Evolutionary conservation across 352 stramenopile genomes (phyloP).

Genomic region (Blastocystis sp.): DNA sequence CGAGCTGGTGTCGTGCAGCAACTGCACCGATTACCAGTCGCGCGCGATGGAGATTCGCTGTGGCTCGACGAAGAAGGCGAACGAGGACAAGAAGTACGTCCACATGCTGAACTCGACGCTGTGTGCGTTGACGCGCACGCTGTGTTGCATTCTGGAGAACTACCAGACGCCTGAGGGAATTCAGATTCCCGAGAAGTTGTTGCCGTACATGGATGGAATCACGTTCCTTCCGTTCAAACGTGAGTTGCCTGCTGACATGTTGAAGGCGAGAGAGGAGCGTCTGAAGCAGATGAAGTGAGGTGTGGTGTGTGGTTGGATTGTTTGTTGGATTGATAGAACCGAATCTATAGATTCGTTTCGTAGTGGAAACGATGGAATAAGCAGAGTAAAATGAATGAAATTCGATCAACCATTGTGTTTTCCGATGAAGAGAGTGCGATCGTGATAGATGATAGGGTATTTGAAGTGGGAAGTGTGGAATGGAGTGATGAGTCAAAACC

Average conservation of each 20-base stretch:
- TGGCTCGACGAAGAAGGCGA: constrained; percentile 76
- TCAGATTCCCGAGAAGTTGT: constrained; percentile 86
- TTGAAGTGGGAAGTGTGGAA: too few species aligned
- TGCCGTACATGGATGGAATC: constrained; percentile 93
- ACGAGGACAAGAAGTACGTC: constrained; percentile 80
- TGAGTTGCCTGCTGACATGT: not conserved
- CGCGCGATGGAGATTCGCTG: constrained; percentile 88
- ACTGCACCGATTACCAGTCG: constrained; percentile 96
- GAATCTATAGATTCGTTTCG: too few species aligned
- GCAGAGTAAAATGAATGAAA: too few species aligned
- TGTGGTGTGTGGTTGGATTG: not conserved
- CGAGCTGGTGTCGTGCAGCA: constrained; percentile 94
- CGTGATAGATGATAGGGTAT: too few species aligned
- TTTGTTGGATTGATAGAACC: too few species aligned
- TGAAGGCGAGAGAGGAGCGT: not conserved
- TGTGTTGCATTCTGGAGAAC: constrained; percentile 97
- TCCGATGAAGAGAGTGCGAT: too few species aligned
- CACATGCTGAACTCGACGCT: constrained; percentile 97
- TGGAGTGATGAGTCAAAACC: not conserved
- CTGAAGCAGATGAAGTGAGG: not conserved
- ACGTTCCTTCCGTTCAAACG: constrained; percentile 87
- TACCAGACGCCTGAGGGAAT: constrained; percentile 78
- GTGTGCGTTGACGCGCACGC: constrained; percentile 89
- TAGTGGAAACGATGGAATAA: too few species aligned
- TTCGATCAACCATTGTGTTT: too few species aligned